Evolutionary conservation across 2,329 filamentous ascomycete genomes (phyloP), one percentile per base, ranked within the genome.

Genomic region (Phialophora macrospora): DNA sequence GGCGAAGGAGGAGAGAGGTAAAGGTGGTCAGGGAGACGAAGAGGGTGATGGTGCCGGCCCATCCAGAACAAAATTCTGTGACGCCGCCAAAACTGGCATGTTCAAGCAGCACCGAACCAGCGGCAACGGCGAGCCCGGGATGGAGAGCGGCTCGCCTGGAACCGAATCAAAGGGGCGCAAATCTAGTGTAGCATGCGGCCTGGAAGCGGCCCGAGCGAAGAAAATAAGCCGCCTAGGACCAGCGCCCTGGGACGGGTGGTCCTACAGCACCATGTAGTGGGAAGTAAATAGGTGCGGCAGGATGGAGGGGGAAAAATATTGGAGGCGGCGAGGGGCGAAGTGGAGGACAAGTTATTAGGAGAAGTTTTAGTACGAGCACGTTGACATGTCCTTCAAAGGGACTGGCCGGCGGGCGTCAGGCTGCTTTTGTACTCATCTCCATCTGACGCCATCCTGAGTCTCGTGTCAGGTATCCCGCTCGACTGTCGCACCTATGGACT

Each of bases 21-120:
- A 34, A 72, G 70, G 60, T 72, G 69, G 41, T 71, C 66, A 62
- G 69, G 68, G 57, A 71, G 66, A 62, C 65, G 65, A 57, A 70
- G 66, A n/a, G 14, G 38, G 60, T 68, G 64, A 65, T 70, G 70
- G 66, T 71, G 66, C 69, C 69, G 60, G 69, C 69, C 67, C 70
- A 72, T 71, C 52, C 58, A 52, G 46, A 57, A 55, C 24, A 52
- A 52, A 60, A 28, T 26, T 24, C 20, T 51, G 56, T 55, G 38
- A 48, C 34, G 41, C 63, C 41, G 62, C 66, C 67, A 60, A 59
- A 56, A 60, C 48, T 65, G 65, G 61, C 65, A 67, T 67, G 62
- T 63, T 60, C 61, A 58, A 58, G 28, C 64, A 38, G 28, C 64
- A 38, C 58, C 58, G 48, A 60, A 26, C 46, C 58, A 52, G 46